Evolutionary conservation across 1,284 basidiomycete genomes (phyloP).

Genomic region (Microbotryum violaceum): DNA sequence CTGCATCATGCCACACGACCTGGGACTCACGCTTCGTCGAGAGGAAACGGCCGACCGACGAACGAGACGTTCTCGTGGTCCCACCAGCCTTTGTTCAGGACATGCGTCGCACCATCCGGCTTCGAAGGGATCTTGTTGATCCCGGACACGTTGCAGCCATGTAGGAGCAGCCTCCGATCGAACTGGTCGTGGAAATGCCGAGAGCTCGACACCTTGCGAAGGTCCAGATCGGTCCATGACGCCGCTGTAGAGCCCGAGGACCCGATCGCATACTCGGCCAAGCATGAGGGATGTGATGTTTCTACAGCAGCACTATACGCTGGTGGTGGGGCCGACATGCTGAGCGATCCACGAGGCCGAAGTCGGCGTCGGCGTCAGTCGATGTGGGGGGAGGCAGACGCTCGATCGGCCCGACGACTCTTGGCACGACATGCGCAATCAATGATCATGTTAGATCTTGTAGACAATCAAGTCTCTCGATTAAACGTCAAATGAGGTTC

Average conservation of each 20-base stretch:
- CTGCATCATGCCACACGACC: not conserved
- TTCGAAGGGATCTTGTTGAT: constrained; percentile 40
- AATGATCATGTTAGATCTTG: no score
- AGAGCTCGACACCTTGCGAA: not conserved
- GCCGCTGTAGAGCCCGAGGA: constrained; percentile 6
- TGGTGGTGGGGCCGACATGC: no score
- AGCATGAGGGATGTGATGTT: constrained; percentile 5
- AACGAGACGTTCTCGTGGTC: constrained; percentile 40
- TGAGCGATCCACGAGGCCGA: no score
- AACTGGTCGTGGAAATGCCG: constrained; percentile 37
- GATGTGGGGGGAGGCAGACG: no score
- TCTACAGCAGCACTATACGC: no score
- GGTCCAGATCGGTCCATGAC: not conserved
- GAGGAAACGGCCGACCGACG: constrained; percentile 41
- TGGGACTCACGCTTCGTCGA: constrained; percentile 34
- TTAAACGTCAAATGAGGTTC: no score
- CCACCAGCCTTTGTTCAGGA: constrained; percentile 32
- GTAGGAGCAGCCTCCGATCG: constrained; percentile 39
- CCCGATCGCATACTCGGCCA: constrained; percentile 6
- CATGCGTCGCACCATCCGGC: constrained; percentile 29
- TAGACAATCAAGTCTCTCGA: no score
- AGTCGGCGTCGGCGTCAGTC: no score
- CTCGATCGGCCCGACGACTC: no score
- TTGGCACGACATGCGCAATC: no score
- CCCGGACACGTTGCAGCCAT: constrained; percentile 42